phyloP scores from a whole-genome alignment of 2,329 filamentous ascomycete species.

The Scedosporium apiospermum region DNA sequence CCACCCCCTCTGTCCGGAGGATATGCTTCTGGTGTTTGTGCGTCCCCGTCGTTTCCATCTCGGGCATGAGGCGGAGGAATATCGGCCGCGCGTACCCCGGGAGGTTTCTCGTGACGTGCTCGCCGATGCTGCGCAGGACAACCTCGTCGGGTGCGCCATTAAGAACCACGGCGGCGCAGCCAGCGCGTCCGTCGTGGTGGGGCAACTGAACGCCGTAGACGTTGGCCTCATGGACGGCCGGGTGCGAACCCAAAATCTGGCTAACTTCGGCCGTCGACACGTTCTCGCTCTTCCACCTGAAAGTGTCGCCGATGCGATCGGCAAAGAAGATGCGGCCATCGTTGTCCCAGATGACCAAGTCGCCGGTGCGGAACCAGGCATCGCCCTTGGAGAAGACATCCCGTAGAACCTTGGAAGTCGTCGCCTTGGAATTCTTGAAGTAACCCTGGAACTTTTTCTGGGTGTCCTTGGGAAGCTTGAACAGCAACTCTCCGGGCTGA shows the following conservation, averaged over 20 bases:
- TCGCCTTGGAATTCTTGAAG: conserved; percentile 63
- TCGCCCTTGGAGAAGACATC: conserved; percentile 68
- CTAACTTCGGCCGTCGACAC: conserved; percentile 59
- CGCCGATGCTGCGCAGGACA: conserved; percentile 49
- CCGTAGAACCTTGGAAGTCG: conserved; percentile 62
- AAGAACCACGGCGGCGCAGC: conserved; percentile 53
- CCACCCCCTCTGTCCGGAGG: conserved; percentile 64
- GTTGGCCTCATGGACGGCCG: conserved; percentile 54
- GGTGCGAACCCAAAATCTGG: conserved; percentile 49
- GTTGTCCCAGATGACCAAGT: conserved; percentile 60
- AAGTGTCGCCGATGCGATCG: conserved; percentile 72
- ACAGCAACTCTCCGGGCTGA: conserved; percentile 67
- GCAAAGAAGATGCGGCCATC: conserved; percentile 72
- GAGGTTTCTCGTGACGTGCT: conserved; percentile 46
- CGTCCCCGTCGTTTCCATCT: conserved; percentile 64
- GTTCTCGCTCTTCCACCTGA: conserved; percentile 65
- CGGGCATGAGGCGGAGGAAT: conserved; percentile 60
- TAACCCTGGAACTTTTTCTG: conserved; percentile 69
- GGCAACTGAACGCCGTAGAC: conserved; percentile 61
- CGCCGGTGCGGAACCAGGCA: conserved; percentile 77
- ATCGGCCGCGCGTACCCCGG: conserved; percentile 69
- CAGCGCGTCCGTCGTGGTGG: conserved; percentile 58
- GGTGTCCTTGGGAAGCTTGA: conserved; percentile 59
- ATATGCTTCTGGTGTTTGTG: conserved; percentile 81
- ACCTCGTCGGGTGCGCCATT: conserved; percentile 31